Evolutionary conservation across 164 flowering plant species (phyloP).

Genomic region (Malania oleifera): DNA sequence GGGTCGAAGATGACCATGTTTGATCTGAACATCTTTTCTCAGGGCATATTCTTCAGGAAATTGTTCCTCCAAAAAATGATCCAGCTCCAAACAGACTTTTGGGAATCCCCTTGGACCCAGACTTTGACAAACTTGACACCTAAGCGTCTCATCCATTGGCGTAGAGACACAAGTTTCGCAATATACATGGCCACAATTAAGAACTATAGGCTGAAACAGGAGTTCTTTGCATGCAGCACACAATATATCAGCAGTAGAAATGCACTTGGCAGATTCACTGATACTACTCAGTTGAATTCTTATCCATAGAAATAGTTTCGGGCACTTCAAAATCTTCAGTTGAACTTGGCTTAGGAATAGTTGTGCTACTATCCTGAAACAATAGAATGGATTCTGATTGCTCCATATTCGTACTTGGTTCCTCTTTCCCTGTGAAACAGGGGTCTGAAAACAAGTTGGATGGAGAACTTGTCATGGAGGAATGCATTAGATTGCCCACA

Average conservation of each 20-base stretch:
- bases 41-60: constrained; percentile 52
- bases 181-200: constrained; percentile 87
- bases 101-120: constrained; percentile 55
- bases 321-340: constrained; percentile 11
- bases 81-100: constrained; percentile 70
- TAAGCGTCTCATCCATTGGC: constrained; percentile 29
- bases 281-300: neutral
- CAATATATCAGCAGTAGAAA: constrained; percentile 46
- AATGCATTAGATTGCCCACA: constrained; percentile 2
- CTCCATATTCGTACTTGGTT: constrained; percentile 3
- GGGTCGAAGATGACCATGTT: constrained; percentile 19
- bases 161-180: constrained; percentile 52
- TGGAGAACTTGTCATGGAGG: constrained; percentile 5
- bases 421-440: constrained; percentile 5
- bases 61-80: constrained; percentile 56
- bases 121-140: constrained; percentile 55
- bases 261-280: constrained; percentile 14
- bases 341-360: constrained; percentile 4
- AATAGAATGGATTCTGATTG: constrained; percentile 2
- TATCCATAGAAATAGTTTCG: constrained; percentile 14
- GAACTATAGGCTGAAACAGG: constrained; percentile 63
- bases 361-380: neutral
- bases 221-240: constrained; percentile 63
- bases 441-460: constrained; percentile 12
- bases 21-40: constrained; percentile 38